Evolutionary conservation across 129 eudicot species (phyloP), one percentile per base, ranked within the genome.

Genomic region (Tanacetum coccineum): DNA sequence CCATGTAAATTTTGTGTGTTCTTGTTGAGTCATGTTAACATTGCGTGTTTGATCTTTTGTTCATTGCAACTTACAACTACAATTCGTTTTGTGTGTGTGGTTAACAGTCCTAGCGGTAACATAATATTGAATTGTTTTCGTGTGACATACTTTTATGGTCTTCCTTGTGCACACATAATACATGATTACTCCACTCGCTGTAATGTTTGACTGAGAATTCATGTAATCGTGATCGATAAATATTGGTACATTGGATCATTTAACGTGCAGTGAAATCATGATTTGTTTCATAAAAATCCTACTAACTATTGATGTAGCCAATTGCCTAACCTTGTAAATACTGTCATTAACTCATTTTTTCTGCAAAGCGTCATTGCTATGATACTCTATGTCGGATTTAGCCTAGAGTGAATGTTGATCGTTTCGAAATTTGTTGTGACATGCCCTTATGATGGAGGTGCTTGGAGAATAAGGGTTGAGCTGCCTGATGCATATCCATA

Each of bases 371-470:
- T 13, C 11, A 2, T 48, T 4, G 2, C 15, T 48, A 1, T 48
- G 53, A 11, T 48, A 11, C 53, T 48, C n/a, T 48, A 9, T 48
- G 0, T 13, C 4, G 5, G 0, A 11, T 0, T 48, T 13, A 53
- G 17, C 60, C 13, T 32, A 11, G 32, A 4, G 9, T 26, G 54
- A 20, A 55, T 22, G 25, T 68, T 19, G n/a, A 21, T 12, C 11
- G 44, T 70, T 67, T 58, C 25, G 21, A 36, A 32, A 44, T 66
- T 44, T 72, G 65, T 9, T 61, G 13, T 75, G 73, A 44, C 76
- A 90, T 95, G 97, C 73, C 95, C 95, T 69, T 90, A 90, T 70
- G 81, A 87, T 3, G 91, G 91, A 75, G 97, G 97, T n/a, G 91
- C 84, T 53, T 90, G 97, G 97, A 87, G 82, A 83, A 74, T 90